Conservation (phyloP, 495 filamentous ascomycete species). For the Penicillium antarcticum region DNA sequence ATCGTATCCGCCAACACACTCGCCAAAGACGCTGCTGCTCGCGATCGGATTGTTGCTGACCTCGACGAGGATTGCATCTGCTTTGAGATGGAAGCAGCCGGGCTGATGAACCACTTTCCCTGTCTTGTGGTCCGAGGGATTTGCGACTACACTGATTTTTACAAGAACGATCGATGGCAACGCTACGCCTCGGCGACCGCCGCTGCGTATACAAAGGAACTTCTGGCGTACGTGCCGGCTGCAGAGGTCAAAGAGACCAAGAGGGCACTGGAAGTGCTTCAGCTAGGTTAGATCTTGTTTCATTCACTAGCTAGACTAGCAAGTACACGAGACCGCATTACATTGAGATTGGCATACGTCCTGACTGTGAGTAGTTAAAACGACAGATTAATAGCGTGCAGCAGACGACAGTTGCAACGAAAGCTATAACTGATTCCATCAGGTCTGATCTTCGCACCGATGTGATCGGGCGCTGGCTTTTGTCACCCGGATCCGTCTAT, state of each 20-base stretch:
- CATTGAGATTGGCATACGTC: not conserved
- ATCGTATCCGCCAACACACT: slow-evolving; percentile 22
- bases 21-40: slow-evolving; percentile 12
- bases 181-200: slow-evolving; percentile 27
- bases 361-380: slow-evolving; percentile 10
- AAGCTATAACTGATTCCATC: slow-evolving; percentile 15
- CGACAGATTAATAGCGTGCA: slow-evolving; percentile 13
- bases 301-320: not conserved
- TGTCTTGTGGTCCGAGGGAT: slow-evolving; percentile 37
- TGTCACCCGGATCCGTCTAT: slow-evolving; percentile 17
- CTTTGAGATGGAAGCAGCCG: slow-evolving; percentile 42
- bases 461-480: slow-evolving; percentile 18
- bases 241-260: slow-evolving; percentile 21
- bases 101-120: slow-evolving; percentile 31
- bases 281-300: not conserved
- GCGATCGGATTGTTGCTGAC: slow-evolving; percentile 9
- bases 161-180: slow-evolving; percentile 36
- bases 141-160: slow-evolving; percentile 36
- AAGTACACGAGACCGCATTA: slow-evolving; percentile 1
- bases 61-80: slow-evolving; percentile 7
- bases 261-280: not conserved
- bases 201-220: slow-evolving; percentile 25
- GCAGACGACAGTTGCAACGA: slow-evolving; percentile 9
- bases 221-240: slow-evolving; percentile 13
- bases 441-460: slow-evolving; percentile 8